phyloP scores from a whole-genome alignment of 441 rosid genomes.

The Erodium chrysanthum region DNA sequence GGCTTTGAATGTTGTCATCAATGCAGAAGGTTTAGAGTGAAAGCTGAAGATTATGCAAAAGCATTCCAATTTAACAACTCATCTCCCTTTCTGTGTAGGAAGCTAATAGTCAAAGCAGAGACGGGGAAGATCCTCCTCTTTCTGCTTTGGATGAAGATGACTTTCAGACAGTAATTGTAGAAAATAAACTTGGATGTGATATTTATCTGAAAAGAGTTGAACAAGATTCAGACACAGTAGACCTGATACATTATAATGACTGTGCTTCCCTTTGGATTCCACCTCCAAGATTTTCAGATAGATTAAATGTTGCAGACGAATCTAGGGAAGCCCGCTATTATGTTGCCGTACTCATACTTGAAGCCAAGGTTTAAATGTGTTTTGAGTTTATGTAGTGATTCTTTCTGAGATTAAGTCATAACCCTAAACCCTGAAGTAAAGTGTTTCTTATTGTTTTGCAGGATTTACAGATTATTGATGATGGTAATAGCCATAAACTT shows the following conservation, averaged over 20 bases:
- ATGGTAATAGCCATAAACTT: slow-evolving; percentile 87
- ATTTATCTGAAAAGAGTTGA: slow-evolving; percentile 68
- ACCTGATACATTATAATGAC: slow-evolving; percentile 52
- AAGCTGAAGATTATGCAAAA: slow-evolving; percentile 2
- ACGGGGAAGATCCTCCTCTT: slow-evolving; percentile 50
- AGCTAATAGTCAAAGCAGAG: slow-evolving; percentile 33
- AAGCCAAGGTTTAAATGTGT: slow-evolving; percentile 66
- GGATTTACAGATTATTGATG: slow-evolving; percentile 75
- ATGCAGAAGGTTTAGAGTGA: slow-evolving; percentile 8
- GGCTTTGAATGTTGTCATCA: slow-evolving; percentile 13
- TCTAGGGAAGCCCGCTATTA: slow-evolving; percentile 70
- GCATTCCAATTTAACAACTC: background rate
- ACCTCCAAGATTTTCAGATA: slow-evolving; percentile 89
- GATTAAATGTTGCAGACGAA: slow-evolving; percentile 70
- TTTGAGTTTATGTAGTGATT: slow-evolving; percentile 13
- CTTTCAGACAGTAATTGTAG: slow-evolving; percentile 70
- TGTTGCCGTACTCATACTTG: slow-evolving; percentile 67
- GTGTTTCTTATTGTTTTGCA: slow-evolving; percentile 28
- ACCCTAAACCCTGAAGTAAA: background rate
- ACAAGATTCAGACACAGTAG: slow-evolving; percentile 47
- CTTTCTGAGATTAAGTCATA: background rate
- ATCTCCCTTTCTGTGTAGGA: slow-evolving; percentile 42
- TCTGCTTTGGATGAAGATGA: slow-evolving; percentile 99
- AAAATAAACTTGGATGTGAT: slow-evolving; percentile 87
- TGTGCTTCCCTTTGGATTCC: slow-evolving; percentile 74